Evolutionary conservation across 2,329 filamentous ascomycete genomes (phyloP).

Genomic region (Penicillium sp.): DNA sequence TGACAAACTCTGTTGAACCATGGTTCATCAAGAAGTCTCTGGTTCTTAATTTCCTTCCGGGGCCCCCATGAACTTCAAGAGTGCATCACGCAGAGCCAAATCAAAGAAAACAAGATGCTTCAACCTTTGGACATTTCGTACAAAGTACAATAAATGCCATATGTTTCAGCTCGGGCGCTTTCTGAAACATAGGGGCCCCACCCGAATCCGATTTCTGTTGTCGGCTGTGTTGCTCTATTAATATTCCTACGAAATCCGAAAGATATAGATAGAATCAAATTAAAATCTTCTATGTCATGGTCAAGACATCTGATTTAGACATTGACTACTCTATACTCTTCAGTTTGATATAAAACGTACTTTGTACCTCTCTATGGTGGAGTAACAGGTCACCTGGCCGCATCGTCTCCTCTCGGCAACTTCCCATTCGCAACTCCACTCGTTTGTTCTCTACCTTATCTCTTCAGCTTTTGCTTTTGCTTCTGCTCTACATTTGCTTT

Average conservation of each 20-base stretch:
- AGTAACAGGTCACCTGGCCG: conserved; percentile 10
- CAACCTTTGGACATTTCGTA: too few species aligned
- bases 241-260: conserved; percentile 20
- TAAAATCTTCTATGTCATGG: too few species aligned
- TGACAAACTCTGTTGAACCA: too few species aligned
- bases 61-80: too few species aligned
- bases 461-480: conserved; percentile 15
- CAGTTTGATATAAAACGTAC: too few species aligned
- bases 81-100: too few species aligned
- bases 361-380: conserved; percentile 3
- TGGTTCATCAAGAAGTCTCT: too few species aligned
- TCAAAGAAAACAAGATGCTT: too few species aligned
- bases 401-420: conserved; percentile 10
- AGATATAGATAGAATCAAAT: not conserved
- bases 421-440: conserved; percentile 12
- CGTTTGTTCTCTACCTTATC: conserved; percentile 15
- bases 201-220: conserved; percentile 19
- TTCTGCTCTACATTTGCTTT: not conserved
- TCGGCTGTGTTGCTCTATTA: conserved; percentile 27
- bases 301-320: too few species aligned
- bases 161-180: conserved; percentile 20
- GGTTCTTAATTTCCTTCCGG: too few species aligned
- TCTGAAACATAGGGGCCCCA: conserved; percentile 28
- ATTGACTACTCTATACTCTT: too few species aligned
- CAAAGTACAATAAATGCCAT: too few species aligned